These are phyloP conservation scores for Cichorium intybus DNA, from an alignment of 140 eudicot species.

Conservation along the genomic window DNA sequence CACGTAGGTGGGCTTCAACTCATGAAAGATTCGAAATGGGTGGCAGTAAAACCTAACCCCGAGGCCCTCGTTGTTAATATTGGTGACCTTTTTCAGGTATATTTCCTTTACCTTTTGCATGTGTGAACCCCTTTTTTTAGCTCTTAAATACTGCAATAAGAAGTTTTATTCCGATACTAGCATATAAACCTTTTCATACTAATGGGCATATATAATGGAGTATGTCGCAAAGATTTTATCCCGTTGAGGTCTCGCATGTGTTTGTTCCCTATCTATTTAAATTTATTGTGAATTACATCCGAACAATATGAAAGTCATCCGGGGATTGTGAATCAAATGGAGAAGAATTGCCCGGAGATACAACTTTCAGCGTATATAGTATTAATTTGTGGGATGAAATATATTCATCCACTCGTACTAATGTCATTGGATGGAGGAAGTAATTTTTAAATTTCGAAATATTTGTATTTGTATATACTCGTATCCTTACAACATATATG, in stretches of 20 bases:
- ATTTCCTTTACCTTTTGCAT: constrained; percentile 24
- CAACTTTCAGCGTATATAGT: not conserved
- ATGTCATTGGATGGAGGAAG: constrained; percentile 10
- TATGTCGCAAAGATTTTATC: constrained; percentile 15
- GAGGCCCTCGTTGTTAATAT: constrained; percentile 80
- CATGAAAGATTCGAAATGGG: constrained; percentile 75
- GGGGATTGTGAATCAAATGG: constrained; percentile 21
- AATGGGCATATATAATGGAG: constrained; percentile 31
- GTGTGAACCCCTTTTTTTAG: constrained; percentile 15
- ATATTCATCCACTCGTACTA: not conserved
- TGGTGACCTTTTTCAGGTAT: constrained; percentile 81
- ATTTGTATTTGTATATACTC: not conserved
- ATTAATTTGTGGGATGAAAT: constrained; percentile 4
- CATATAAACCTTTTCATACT: constrained; percentile 14
- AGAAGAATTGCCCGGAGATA: not conserved
- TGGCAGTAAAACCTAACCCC: constrained; percentile 62
- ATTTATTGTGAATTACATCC: not conserved
- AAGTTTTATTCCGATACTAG: constrained; percentile 17
- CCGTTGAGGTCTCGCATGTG: constrained; percentile 1
- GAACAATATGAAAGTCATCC: constrained; percentile 5
- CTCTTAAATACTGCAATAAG: constrained; percentile 7
- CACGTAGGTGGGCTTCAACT: constrained; percentile 77
- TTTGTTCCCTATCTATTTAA: constrained; percentile 15
- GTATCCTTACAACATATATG: not conserved
- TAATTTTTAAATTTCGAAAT: not conserved